Percentiles rank a stretch among this genome's conserved stretches.
Evolutionary conservation across 2,329 filamentous ascomycete genomes (phyloP).

Genomic region (Ascomycota sp.): DNA sequence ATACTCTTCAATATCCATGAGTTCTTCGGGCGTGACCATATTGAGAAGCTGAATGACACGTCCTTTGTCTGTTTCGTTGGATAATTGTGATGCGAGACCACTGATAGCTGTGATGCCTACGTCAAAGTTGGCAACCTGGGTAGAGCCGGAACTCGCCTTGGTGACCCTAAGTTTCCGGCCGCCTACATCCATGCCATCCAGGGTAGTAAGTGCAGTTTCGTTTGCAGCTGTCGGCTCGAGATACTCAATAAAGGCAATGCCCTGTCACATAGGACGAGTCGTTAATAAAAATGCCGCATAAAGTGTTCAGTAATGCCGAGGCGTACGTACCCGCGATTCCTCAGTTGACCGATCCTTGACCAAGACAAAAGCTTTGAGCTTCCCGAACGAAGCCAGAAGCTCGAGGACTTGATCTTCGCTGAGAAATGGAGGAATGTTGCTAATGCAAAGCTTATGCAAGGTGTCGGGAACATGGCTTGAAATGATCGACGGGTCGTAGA

Average conservation of each 20-base stretch:
- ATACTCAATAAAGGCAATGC: slow-evolving; percentile 94
- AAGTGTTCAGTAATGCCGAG: neutral
- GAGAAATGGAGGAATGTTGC: slow-evolving; percentile 72
- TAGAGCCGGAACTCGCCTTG: slow-evolving; percentile 77
- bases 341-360: slow-evolving; percentile 72
- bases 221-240: slow-evolving; percentile 47
- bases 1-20: slow-evolving; percentile 85
- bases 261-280: slow-evolving; percentile 23
- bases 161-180: slow-evolving; percentile 67
- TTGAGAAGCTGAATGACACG: slow-evolving; percentile 83
- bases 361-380: slow-evolving; percentile 74
- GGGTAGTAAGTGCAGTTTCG: slow-evolving; percentile 65
- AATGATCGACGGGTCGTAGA: slow-evolving; percentile 54
- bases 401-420: slow-evolving; percentile 82
- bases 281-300: no score
- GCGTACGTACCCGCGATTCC: slow-evolving; percentile 51
- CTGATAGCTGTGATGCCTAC: slow-evolving; percentile 97
- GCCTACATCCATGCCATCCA: slow-evolving; percentile 84
- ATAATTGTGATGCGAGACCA: slow-evolving; percentile 78
- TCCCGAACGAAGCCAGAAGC: slow-evolving; percentile 72
- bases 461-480: slow-evolving; percentile 72
- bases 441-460: slow-evolving; percentile 82
- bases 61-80: slow-evolving; percentile 54
- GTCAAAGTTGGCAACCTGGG: slow-evolving; percentile 78
- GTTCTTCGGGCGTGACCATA: slow-evolving; percentile 92